Evolutionary conservation across 495 filamentous ascomycete genomes (phyloP).

Genomic region (Tetracladium setigerum): DNA sequence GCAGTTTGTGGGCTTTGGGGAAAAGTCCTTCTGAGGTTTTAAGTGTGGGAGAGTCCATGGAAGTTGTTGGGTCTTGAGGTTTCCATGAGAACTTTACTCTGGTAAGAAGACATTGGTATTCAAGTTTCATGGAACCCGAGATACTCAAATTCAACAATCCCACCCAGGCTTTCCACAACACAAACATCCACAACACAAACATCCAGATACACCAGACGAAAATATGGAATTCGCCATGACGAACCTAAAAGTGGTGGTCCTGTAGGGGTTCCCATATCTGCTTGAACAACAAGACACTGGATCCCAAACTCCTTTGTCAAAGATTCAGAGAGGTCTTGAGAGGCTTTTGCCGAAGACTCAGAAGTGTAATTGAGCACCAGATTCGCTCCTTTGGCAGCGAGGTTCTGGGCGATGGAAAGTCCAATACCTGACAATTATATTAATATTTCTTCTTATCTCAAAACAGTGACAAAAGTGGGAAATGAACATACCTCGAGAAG

Average conservation of each 20-base stretch:
- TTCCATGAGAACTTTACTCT: too few relatives aligned
- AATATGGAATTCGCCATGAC: too few relatives aligned
- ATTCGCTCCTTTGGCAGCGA: slow-evolving; percentile 64
- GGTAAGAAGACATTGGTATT: too few relatives aligned
- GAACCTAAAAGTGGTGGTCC: slow-evolving; percentile 32
- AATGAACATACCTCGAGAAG: slow-evolving; percentile 52
- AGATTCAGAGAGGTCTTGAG: slow-evolving; percentile 30
- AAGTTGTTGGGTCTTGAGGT: too few relatives aligned
- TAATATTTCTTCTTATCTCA: slow-evolving; percentile 3
- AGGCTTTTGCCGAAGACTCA: slow-evolving; percentile 36
- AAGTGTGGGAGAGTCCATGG: too few relatives aligned
- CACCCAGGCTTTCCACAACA: too few relatives aligned
- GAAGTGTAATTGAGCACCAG: slow-evolving; percentile 69
- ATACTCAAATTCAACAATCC: too few relatives aligned
- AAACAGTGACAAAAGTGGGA: not conserved
- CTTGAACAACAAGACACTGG: slow-evolving; percentile 29
- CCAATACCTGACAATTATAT: slow-evolving; percentile 61
- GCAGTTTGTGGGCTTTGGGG: too few relatives aligned
- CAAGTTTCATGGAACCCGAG: too few relatives aligned
- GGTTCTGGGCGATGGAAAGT: slow-evolving; percentile 71
- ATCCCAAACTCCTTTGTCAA: slow-evolving; percentile 28
- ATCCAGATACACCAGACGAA: too few relatives aligned
- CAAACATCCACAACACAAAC: too few relatives aligned
- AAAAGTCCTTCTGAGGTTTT: too few relatives aligned
- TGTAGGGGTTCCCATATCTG: slow-evolving; percentile 34